phyloP scores from a whole-genome alignment of 345 rosid genomes.

The Populus tremula region DNA sequence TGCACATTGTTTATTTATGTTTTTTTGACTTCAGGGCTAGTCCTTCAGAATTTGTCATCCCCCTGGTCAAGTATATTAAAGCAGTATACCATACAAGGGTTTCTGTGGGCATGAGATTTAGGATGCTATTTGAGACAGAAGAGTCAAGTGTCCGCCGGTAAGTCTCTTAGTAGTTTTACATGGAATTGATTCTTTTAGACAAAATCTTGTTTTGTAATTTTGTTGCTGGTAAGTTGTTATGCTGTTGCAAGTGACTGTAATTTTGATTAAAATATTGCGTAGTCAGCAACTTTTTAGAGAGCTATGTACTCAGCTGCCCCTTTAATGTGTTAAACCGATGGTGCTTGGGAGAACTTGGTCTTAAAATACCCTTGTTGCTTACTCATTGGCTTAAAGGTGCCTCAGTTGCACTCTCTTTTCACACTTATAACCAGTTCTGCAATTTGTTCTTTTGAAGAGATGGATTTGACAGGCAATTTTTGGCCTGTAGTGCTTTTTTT shows the following conservation, averaged over 20 bases:
- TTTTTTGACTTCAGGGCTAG: neutral
- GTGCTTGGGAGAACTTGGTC: neutral
- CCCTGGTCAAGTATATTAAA: neutral
- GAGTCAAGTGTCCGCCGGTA: neutral
- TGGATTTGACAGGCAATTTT: neutral
- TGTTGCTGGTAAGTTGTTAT: neutral
- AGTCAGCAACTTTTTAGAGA: neutral
- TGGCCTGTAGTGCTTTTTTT: neutral
- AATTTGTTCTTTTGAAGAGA: neutral
- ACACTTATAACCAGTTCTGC: neutral
- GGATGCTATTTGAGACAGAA: conserved; percentile 2
- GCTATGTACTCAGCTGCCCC: neutral
- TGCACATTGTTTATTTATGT: neutral
- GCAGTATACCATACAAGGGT: neutral
- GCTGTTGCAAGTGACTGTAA: neutral
- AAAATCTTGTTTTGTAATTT: neutral
- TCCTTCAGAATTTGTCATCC: conserved; percentile 19
- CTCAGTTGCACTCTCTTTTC: neutral
- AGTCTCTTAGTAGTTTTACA: neutral
- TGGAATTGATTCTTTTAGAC: neutral
- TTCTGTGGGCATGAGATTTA: neutral
- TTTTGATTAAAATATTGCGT: neutral
- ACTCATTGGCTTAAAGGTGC: neutral
- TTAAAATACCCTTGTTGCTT: neutral
- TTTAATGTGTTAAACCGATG: neutral